These are phyloP conservation scores for Aristolochia californica DNA, from an alignment of 164 flowering plant species.

Conservation along the genomic window DNA sequence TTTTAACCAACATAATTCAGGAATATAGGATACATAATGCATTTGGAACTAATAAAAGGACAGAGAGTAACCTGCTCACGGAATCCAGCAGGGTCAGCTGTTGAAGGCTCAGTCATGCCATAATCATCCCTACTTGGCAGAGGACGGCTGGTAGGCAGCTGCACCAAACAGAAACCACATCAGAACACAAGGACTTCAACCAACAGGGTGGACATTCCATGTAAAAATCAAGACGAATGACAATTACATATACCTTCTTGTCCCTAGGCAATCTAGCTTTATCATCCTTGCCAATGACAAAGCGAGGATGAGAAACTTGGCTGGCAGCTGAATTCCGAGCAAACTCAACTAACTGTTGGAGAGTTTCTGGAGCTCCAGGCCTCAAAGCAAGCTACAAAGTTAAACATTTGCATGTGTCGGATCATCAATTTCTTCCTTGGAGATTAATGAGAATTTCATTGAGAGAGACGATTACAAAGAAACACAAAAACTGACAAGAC, in stretches of 20 bases:
- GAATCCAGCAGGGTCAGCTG: conserved; percentile 68
- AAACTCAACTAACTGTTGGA: conserved; percentile 75
- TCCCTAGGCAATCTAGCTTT: conserved; percentile 47
- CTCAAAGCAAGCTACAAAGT: conserved; percentile 67
- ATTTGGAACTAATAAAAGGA: too few species aligned
- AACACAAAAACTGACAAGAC: background rate
- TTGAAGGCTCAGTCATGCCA: conserved; percentile 28
- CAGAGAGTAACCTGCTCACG: conserved; percentile 54
- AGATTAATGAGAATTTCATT: background rate
- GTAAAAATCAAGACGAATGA: background rate
- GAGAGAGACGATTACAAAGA: background rate
- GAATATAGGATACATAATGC: too few species aligned
- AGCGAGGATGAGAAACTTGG: conserved; percentile 22
- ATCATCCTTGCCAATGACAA: conserved; percentile 52
- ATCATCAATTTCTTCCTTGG: too few species aligned
- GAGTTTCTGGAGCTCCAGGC: conserved; percentile 85
- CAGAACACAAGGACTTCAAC: background rate
- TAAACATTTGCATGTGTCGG: background rate
- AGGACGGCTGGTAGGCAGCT: conserved; percentile 29
- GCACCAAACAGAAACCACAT: conserved; percentile 12
- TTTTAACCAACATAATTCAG: too few species aligned
- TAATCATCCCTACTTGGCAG: conserved; percentile 46
- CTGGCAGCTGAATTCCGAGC: conserved; percentile 58
- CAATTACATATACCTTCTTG: conserved; percentile 38
- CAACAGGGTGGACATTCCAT: background rate